Base-by-base conservation (phyloP, 73 alveolate genomes). In the Tetrahymena thermophila region DNA sequence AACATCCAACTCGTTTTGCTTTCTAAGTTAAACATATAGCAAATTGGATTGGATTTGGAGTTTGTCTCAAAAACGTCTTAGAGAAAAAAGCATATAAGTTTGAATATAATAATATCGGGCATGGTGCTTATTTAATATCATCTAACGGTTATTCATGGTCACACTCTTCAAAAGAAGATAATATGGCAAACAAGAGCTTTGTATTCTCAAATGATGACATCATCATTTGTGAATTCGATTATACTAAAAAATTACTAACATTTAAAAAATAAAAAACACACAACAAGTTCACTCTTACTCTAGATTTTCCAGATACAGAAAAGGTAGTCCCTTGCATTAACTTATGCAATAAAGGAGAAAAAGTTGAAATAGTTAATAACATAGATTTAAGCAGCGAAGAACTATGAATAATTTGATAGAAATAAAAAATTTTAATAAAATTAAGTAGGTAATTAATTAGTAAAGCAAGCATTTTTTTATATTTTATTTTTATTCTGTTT, bases 41-140 rank as follows among this genome's bases (percentile, higher is more conserved):
- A 5, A 31, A 95, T 37, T 95, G 93, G 43, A 57, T 95, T 9
- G 97, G 97, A 1, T 43, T 95, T 40, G 97, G 97, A 17, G 83
- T 95, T 14, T 71, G 95, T 10, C 94, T 35, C n/a, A 95, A 95
- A 56, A 95, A 95, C 55, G 94, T 55, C 7, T 95, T 95, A 43
- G 43, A 44, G 31, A 38, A 55, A 34, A 95, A 95, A 58, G 94
- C 93, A 93, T 95, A 95, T 43, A 85, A 93, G 56, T 95, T 95
- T 89, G 97, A 95, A 85, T 93, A 95, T 44, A 38, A 95, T 35
- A 95, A 95, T 43, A 55, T 84, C n/a, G 97, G 97, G 14, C 97
- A 95, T 89, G 97, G 97, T 1, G 93, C 97, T 16, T 95, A 95
- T 35, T 42, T 95, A 71, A 95, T 95, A 16, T 95, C 97, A 9